Conservation (phyloP, 192 early-diverging fungal species). For the Coemansia sp. region DNA sequence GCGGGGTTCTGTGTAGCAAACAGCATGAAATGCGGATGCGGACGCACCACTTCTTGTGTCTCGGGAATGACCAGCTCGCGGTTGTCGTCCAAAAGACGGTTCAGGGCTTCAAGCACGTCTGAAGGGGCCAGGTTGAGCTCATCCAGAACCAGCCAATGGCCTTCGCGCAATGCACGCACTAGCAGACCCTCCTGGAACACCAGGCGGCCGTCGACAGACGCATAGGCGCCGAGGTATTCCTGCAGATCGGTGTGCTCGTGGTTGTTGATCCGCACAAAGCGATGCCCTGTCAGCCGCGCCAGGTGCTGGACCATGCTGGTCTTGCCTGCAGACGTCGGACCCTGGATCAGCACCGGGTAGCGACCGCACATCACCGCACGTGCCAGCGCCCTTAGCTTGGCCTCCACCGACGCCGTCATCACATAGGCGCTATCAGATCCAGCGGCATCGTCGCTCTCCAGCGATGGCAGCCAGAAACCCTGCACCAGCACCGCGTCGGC, state of each 20-base stretch:
- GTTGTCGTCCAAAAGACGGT: conserved; percentile 96
- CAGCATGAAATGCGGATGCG: conserved; percentile 94
- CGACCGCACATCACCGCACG: conserved; percentile 88
- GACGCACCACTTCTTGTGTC: conserved; percentile 90
- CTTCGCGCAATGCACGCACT: conserved; percentile 89
- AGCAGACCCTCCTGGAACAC: conserved; percentile 96
- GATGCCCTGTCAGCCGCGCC: conserved; percentile 87
- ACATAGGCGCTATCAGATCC: conserved; percentile 64
- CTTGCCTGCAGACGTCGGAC: conserved; percentile 97
- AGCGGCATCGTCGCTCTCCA: conserved; percentile 31
- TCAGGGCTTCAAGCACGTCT: conserved; percentile 98
- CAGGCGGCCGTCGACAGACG: conserved; percentile 81
- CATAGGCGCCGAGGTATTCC: conserved; percentile 95
- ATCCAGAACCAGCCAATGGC: conserved; percentile 98
- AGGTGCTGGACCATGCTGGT: conserved; percentile 98
- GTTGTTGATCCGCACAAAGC: conserved; percentile 98
- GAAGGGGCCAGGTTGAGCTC: conserved; percentile 97
- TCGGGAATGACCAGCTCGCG: conserved; percentile 95
- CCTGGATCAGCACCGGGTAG: conserved; percentile 97
- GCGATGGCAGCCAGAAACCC: conserved; percentile 82
- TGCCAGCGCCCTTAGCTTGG: conserved; percentile 84
- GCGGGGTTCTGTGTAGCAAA: conserved; percentile 99
- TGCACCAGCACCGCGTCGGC: conserved; percentile 72
- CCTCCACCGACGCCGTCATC: conserved; percentile 82
- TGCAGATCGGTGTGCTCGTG: conserved; percentile 99